Percentiles rank a stretch among this genome's conserved stretches.
Conservation (phyloP, 1,284 basidiomycete genomes). For the Ganoderma meredithae region DNA sequence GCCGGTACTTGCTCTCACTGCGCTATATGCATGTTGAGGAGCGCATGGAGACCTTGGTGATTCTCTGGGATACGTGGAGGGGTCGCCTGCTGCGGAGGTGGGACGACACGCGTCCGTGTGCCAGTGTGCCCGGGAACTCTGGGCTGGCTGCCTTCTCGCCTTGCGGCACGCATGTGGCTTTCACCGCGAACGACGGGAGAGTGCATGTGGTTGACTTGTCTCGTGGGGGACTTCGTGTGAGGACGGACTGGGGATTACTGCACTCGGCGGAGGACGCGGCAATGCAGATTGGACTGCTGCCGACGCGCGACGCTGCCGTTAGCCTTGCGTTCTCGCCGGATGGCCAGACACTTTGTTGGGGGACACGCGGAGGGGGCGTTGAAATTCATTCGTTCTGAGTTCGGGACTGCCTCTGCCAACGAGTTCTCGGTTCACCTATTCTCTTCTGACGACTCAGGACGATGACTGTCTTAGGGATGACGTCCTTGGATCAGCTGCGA, state of each 20-base stretch:
- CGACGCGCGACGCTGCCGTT: background rate
- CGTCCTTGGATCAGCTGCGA: too few species aligned
- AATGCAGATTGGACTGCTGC: background rate
- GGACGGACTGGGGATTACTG: background rate
- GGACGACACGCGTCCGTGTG: background rate
- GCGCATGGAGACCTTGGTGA: background rate
- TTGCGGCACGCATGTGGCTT: background rate
- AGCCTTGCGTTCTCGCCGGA: background rate
- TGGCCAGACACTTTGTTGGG: background rate
- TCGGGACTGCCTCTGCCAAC: background rate
- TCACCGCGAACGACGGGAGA: background rate
- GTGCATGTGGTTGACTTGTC: background rate
- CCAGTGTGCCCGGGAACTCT: background rate
- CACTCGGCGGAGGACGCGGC: background rate
- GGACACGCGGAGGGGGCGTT: background rate
- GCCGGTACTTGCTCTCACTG: background rate
- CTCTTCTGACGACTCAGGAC: background rate
- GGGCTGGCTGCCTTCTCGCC: background rate
- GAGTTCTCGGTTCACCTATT: background rate
- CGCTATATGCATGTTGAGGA: background rate
- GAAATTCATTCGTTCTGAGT: background rate
- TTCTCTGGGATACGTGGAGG: background rate
- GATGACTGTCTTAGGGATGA: background rate
- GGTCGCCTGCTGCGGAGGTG: background rate
- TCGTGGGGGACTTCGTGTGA: background rate